Evolutionary conservation across 495 filamentous ascomycete species (phyloP), one percentile per base, ranked within the genome.

Genomic region (Pyrenopolyporus hunteri): DNA sequence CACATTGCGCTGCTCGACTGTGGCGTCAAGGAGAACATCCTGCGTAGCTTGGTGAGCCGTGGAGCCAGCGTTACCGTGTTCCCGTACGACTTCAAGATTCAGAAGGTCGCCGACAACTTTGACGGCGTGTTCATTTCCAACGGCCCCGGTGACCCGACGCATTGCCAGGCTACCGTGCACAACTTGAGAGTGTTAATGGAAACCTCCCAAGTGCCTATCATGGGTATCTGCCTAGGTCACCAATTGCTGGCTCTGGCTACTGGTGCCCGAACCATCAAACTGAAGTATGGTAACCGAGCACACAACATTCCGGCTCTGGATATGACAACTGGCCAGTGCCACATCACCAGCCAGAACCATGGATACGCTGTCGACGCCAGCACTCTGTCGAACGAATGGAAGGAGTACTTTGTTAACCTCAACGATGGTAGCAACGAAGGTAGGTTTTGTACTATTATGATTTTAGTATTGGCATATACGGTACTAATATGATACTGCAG

Each of bases 11-110:
- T 98, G 55, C 87, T 98, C 73, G 94, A 98, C 78, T 98, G 94
- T 72, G 94, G 94, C 75, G 95, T 98, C 57, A 98, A 98, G 83
- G 94, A 98, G 83, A 98, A 98, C 80, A 98, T 98, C 72, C 85
- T 98, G 45, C 89, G 94, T 63, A 93, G 89, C 71, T 80, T 98
- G 59, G 93, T 98, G 61, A 82, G 79, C 74, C 90, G 94, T 26
- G 94, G 93, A 20, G 87, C 90, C 33, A 90, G 86, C 59, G 88
- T 96, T 42, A 98, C 95, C 17, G 88, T 89, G 51, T 95, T 98
- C 79, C 94, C 94, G 39, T 97, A 89, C 78, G 86, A 97, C 78
- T 98, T 91, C 78, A 92, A 92, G 49, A 93, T 98, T 75, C 92
- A 97, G 83, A 98, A 98, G 83, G 89, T 97, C 19, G 90, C 92